Evolutionary conservation across 768 basidiomycete genomes (phyloP).

Genomic region (Tulasnella calospora): DNA sequence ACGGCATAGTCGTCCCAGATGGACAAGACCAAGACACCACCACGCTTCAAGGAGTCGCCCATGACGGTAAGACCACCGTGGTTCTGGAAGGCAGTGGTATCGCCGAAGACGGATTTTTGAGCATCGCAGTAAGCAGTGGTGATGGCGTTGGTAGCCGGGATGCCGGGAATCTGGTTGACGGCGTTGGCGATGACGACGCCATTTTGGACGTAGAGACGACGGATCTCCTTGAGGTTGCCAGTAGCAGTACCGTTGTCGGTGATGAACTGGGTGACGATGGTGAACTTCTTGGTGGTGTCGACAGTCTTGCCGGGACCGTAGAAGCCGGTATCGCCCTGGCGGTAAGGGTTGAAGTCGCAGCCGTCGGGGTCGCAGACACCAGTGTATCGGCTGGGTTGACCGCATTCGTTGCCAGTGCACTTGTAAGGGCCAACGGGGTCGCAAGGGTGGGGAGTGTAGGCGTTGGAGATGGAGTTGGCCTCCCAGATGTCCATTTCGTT

Average conservation of each 20-base stretch:
- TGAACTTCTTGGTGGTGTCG: constrained; percentile 50
- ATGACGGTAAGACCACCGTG: constrained; percentile 43
- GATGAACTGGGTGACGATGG: constrained; percentile 57
- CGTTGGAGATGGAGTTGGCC: constrained; percentile 49
- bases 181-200: constrained; percentile 52
- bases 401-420: constrained; percentile 40
- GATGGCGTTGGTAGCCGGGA: constrained; percentile 31
- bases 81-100: constrained; percentile 42
- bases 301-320: constrained; percentile 47
- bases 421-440: constrained; percentile 39
- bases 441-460: constrained; percentile 53
- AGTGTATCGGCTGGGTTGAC: constrained; percentile 24
- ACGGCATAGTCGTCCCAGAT: constrained; percentile 55
- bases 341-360: constrained; percentile 61
- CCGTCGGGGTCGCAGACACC: constrained; percentile 51
- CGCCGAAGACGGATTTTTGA: constrained; percentile 38
- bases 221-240: constrained; percentile 51
- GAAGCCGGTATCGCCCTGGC: constrained; percentile 48
- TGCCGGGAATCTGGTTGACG: constrained; percentile 44
- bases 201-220: constrained; percentile 43
- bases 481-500: constrained; percentile 61
- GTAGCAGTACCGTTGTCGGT: constrained; percentile 44
- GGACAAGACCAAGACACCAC: constrained; percentile 49
- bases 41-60: constrained; percentile 39
- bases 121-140: constrained; percentile 25